Conservation (phyloP, 106 monocot species). For the Acanthochlamys bracteata region DNA sequence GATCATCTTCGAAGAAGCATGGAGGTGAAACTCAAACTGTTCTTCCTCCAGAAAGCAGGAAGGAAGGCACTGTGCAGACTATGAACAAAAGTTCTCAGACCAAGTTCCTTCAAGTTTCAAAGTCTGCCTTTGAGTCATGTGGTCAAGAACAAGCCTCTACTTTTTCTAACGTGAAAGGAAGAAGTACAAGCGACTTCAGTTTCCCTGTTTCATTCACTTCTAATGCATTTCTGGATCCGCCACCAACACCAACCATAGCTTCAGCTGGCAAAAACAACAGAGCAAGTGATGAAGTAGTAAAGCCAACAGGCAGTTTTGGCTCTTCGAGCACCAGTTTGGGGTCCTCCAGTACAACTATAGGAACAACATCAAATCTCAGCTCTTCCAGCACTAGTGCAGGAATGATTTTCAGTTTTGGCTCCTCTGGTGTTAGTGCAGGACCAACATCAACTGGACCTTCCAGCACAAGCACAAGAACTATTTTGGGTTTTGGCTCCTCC, state of each 20-base stretch:
- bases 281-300: too few species aligned
- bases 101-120: background rate
- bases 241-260: background rate
- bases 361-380: too few species aligned
- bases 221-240: background rate
- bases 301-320: too few species aligned
- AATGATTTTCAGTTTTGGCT: too few species aligned
- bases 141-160: background rate
- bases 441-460: too few species aligned
- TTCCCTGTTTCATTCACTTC: background rate
- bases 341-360: too few species aligned
- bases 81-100: background rate
- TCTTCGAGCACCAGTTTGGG: too few species aligned
- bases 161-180: background rate
- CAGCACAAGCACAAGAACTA: too few species aligned
- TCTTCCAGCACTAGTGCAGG: too few species aligned
- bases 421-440: too few species aligned
- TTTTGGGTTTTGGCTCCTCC: background rate
- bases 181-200: background rate
- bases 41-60: background rate
- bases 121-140: background rate
- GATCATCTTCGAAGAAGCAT: too few species aligned
- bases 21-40: background rate
- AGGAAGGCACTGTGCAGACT: background rate
- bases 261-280: background rate